Conservation (phyloP, 176 grass and related monocot genomes). For the Typha latifolia region DNA sequence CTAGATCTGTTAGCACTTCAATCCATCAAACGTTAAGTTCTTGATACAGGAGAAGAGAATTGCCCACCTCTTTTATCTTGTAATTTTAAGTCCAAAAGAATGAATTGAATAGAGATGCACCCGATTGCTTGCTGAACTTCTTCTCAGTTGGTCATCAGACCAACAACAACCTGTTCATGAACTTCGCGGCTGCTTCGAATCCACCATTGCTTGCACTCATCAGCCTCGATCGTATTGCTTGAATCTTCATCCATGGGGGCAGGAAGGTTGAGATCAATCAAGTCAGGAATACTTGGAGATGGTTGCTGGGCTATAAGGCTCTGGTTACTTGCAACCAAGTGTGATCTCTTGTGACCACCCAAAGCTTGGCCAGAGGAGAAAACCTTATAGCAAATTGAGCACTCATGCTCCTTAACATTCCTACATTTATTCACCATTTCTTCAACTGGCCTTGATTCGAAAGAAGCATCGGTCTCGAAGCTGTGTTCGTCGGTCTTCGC, state of each 20-base stretch:
- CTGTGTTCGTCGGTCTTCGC: conserved; percentile 12
- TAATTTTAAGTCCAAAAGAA: conserved; percentile 25
- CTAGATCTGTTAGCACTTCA: neutral
- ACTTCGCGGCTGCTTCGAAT: conserved; percentile 18
- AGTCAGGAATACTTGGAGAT: conserved; percentile 2
- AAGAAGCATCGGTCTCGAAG: conserved; percentile 25
- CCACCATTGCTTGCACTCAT: conserved; percentile 22
- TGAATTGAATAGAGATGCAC: conserved; percentile 38
- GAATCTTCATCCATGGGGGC: conserved; percentile 29
- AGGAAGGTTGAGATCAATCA: conserved; percentile 62
- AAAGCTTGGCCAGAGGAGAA: conserved; percentile 47
- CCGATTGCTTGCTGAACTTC: conserved; percentile 20
- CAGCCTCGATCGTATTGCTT: conserved; percentile 9
- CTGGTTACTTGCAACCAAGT: conserved; percentile 13
- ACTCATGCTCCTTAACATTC: conserved; percentile 14
- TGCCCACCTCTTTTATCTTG: conserved; percentile 13
- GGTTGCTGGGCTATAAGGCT: neutral
- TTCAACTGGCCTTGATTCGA: conserved; percentile 16
- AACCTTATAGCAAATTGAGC: conserved; percentile 34
- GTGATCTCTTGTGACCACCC: conserved; percentile 47
- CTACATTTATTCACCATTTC: neutral
- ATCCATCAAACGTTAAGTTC: too few relatives aligned
- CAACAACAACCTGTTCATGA: neutral
- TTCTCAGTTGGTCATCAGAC: conserved; percentile 5
- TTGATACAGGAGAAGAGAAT: neutral